phyloP scores from a whole-genome alignment of 192 early-diverging fungal species.

The Coemansia sp. region DNA sequence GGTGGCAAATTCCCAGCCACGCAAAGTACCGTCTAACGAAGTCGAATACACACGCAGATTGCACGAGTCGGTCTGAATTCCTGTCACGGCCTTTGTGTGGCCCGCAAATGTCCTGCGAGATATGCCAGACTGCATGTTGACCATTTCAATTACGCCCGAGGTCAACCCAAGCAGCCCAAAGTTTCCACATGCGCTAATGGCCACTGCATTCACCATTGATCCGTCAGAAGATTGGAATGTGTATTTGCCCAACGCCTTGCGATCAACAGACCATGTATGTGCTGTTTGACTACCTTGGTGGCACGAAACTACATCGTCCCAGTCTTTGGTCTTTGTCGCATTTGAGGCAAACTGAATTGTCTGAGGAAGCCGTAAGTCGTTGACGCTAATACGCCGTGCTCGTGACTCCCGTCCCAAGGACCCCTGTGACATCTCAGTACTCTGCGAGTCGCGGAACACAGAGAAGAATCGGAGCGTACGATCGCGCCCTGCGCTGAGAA shows the following conservation, averaged over 20 bases:
- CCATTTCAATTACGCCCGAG: slow-evolving; percentile 79
- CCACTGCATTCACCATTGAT: slow-evolving; percentile 59
- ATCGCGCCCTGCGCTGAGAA: slow-evolving; percentile 85
- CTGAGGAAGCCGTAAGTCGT: slow-evolving; percentile 70
- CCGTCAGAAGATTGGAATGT: slow-evolving; percentile 64
- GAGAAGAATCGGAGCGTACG: slow-evolving; percentile 80
- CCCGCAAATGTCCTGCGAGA: slow-evolving; percentile 68
- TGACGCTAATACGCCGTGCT: slow-evolving; percentile 56
- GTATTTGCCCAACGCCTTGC: slow-evolving; percentile 73
- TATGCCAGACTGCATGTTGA: slow-evolving; percentile 93
- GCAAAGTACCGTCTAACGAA: slow-evolving; percentile 73
- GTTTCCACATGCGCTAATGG: slow-evolving; percentile 88
- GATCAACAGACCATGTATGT: slow-evolving; percentile 80
- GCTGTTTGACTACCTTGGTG: slow-evolving; percentile 74
- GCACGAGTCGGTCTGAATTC: slow-evolving; percentile 70
- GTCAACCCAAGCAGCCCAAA: slow-evolving; percentile 86
- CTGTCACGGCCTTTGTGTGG: slow-evolving; percentile 81
- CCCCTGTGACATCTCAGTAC: slow-evolving; percentile 82
- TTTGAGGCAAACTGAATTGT: slow-evolving; percentile 74
- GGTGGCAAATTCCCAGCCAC: slow-evolving; percentile 84
- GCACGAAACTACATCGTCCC: slow-evolving; percentile 90
- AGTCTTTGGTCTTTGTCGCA: slow-evolving; percentile 68
- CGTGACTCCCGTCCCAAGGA: slow-evolving; percentile 55
- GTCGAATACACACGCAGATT: slow-evolving; percentile 72
- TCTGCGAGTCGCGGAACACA: slow-evolving; percentile 80